phyloP scores from a whole-genome alignment of 148 eudicot species.

The Fagopyrum homotropicum region DNA sequence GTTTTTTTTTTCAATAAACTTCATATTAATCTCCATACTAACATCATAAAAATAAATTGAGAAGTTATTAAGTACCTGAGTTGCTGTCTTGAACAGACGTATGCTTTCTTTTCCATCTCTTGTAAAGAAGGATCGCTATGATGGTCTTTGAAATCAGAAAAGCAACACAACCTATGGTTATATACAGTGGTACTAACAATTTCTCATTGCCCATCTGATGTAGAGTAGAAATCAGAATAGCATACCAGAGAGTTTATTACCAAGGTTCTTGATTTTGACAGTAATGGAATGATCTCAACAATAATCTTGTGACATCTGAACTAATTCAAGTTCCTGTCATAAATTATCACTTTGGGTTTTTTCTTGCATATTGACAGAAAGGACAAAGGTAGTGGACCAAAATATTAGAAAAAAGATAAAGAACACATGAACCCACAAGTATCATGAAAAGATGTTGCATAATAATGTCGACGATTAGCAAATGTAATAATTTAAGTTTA shows the following conservation, averaged over 20 bases:
- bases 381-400: background rate
- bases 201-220: slow-evolving; percentile 1
- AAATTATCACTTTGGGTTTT: background rate
- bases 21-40: background rate
- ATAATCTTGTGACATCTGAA: background rate
- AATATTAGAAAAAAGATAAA: background rate
- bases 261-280: background rate
- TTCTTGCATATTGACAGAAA: background rate
- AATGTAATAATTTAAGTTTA: background rate
- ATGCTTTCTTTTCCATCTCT: slow-evolving; percentile 66
- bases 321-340: background rate
- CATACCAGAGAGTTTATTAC: background rate
- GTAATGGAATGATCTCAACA: background rate
- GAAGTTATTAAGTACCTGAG: slow-evolving; percentile 28
- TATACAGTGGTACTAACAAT: slow-evolving; percentile 19
- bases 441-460: background rate
- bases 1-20: slow-evolving; percentile 4
- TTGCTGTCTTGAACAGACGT: slow-evolving; percentile 49
- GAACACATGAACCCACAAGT: background rate
- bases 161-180: slow-evolving; percentile 55
- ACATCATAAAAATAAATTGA: background rate
- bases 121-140: slow-evolving; percentile 60
- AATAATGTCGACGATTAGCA: background rate
- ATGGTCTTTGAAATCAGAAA: slow-evolving; percentile 59
- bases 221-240: background rate